Base-by-base conservation (phyloP, 441 rosid species). In the Euphorbia schlechtendalii region DNA sequence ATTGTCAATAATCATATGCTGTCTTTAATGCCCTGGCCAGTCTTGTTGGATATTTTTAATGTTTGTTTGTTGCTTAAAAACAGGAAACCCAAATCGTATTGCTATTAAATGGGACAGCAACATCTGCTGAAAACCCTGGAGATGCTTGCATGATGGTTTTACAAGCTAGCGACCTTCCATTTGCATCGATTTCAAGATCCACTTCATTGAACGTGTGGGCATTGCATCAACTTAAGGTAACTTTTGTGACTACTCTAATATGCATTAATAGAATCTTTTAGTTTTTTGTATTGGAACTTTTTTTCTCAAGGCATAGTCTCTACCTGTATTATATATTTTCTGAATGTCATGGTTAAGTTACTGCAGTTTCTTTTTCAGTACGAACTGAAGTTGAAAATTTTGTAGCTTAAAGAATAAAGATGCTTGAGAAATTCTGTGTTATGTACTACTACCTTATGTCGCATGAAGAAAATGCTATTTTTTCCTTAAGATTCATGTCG, bases 61-160 rank as follows among this genome's bases (percentile, higher is more conserved):
- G 40, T 27, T 40, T 54, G 57, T 56, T 41, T n/a, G n/a, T n/a
- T n/a, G n/a, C 43, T 56, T 56, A 57, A 49, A 76, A 73, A 70
- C 83, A 93, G 98, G 90, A 86, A 43, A 76, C 72, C 46, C 91
- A 90, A 74, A 64, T 93, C 58, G 97, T 88, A 69, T 53, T 93
- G 59, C 54, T 90, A 62, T 64, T 90, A 70, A 86, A 93, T 60
- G 77, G 77, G 78, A 74, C 69, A 67, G 68, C 76, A 60, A 61
- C 36, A 53, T 66, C 67, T 18, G 63, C 80, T 22, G 89, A 87
- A 74, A 78, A 76, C 74, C 71, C 83, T 14, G 97, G 86, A 79
- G 83, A 83, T 76, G 88, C 91, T 17, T 81, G 84, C 77, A 77
- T 93, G 86, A 85, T 86, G 89, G 80, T 87, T 72, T 59, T 87